Conservation (phyloP, 2,329 filamentous ascomycete genomes). For the Aureobasidium sp. region DNA sequence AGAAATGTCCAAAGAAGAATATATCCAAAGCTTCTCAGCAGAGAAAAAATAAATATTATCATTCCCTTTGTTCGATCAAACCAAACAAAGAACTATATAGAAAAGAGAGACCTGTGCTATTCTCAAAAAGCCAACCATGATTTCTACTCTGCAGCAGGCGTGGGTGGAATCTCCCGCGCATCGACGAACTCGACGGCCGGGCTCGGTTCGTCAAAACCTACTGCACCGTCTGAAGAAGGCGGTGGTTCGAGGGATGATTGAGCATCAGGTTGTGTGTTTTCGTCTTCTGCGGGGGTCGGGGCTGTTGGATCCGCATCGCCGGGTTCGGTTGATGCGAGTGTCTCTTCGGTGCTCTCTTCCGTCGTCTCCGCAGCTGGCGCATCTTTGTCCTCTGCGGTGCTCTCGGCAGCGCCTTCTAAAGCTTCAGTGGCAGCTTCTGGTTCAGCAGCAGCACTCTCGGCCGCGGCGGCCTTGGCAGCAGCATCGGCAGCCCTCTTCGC, state of each 20-base stretch:
- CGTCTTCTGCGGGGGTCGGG: background rate
- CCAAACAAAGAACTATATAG: background rate
- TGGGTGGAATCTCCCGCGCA: slow-evolving; percentile 21
- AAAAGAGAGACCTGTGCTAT: too few species aligned
- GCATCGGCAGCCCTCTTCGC: slow-evolving; percentile 23
- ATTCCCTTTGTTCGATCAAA: background rate
- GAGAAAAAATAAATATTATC: background rate
- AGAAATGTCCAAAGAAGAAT: background rate
- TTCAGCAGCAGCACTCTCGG: slow-evolving; percentile 15
- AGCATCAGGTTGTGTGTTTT: background rate
- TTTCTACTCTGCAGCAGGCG: slow-evolving; percentile 12
- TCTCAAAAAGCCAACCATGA: background rate
- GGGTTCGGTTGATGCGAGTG: background rate
- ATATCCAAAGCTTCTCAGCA: background rate
- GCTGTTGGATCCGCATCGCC: background rate
- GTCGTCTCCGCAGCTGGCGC: background rate
- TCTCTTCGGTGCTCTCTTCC: background rate
- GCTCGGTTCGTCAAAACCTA: slow-evolving; percentile 16
- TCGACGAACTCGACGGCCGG: slow-evolving; percentile 24
- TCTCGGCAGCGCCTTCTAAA: slow-evolving; percentile 14
- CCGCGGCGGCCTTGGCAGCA: slow-evolving; percentile 16
- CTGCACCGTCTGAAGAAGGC: slow-evolving; percentile 13
- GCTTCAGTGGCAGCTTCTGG: slow-evolving; percentile 17
- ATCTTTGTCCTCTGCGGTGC: background rate
- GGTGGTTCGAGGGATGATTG: slow-evolving; percentile 13